A percentile compares a stretch with the other conserved stretches of the same genome.
Conservation (phyloP, 2,329 filamentous ascomycete genomes). For the Aspergillus sp. region DNA sequence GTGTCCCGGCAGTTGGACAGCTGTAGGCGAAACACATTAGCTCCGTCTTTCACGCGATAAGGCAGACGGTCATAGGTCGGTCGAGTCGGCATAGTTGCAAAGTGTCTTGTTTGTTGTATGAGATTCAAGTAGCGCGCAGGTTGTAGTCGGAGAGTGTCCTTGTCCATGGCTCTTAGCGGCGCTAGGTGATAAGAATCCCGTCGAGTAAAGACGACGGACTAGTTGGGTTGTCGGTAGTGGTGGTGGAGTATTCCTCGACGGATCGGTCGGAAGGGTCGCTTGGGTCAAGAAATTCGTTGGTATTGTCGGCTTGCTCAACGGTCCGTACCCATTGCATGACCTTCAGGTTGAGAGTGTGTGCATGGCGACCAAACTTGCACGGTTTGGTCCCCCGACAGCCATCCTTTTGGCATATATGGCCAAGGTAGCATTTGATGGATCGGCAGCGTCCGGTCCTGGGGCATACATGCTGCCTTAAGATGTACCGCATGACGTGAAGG, state of each 20-base stretch:
- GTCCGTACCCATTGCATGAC: constrained; percentile 24
- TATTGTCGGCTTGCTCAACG: constrained; percentile 9
- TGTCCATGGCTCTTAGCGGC: no score
- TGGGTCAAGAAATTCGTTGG: background rate
- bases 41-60: background rate
- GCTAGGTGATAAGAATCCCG: background rate
- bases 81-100: no score
- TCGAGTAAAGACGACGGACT: background rate
- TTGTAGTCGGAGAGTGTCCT: no score
- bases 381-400: constrained; percentile 31
- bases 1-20: background rate
- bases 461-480: constrained; percentile 48
- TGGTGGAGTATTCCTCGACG: background rate
- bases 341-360: constrained; percentile 26
- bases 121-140: no score
- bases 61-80: no score
- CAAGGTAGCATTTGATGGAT: constrained; percentile 43
- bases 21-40: background rate
- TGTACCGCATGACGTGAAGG: constrained; percentile 44
- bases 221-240: background rate
- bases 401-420: constrained; percentile 43
- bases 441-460: constrained; percentile 43
- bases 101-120: no score
- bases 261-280: background rate
- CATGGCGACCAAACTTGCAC: constrained; percentile 29